Percentiles rank a stretch among this genome's conserved stretches.
These are phyloP conservation scores for Crithidia mellificae DNA, from an alignment of 208 protist genomes.

Conservation along the genomic window DNA sequence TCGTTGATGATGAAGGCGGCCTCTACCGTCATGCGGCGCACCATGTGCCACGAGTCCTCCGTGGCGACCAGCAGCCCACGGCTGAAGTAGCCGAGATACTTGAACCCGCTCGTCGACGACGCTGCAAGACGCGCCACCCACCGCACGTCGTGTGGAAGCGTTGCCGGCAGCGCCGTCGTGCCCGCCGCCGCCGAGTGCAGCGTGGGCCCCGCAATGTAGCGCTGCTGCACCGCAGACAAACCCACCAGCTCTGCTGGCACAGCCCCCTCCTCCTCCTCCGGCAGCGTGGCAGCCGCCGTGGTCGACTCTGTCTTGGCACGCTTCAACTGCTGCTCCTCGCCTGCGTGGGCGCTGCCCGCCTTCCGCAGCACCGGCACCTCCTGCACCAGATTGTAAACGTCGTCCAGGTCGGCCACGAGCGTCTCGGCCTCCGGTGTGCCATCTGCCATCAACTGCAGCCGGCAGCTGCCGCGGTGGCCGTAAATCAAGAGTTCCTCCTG, in stretches of 20 bases:
- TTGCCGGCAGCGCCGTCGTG: conserved; percentile 20
- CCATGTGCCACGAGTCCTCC: conserved; percentile 68
- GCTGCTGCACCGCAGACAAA: conserved; percentile 27
- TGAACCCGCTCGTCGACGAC: neutral
- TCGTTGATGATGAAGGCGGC: conserved; percentile 66
- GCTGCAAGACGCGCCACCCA: conserved; percentile 37
- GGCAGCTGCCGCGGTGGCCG: conserved; percentile 48
- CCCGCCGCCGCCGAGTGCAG: conserved; percentile 19
- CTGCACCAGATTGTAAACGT: conserved; percentile 26
- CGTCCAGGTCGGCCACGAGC: conserved; percentile 34
- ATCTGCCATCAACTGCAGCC: conserved; percentile 43
- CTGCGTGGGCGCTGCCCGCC: neutral
- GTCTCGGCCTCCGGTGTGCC: conserved; percentile 58
- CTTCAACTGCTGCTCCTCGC: neutral
- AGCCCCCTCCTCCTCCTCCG: conserved; percentile 9
- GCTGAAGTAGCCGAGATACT: conserved; percentile 68
- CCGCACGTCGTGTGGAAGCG: conserved; percentile 49
- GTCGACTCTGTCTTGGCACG: too few species aligned
- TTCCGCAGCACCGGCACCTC: conserved; percentile 25
- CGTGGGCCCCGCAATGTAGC: conserved; percentile 24
- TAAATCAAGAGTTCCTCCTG: conserved; percentile 44
- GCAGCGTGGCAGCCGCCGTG: too few species aligned
- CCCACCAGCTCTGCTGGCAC: conserved; percentile 24
- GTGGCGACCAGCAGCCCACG: conserved; percentile 64
- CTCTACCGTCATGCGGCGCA: conserved; percentile 61